These are phyloP conservation scores for Tylopilus subfusipes DNA, from an alignment of 768 basidiomycete genomes.

Conservation along the genomic window DNA sequence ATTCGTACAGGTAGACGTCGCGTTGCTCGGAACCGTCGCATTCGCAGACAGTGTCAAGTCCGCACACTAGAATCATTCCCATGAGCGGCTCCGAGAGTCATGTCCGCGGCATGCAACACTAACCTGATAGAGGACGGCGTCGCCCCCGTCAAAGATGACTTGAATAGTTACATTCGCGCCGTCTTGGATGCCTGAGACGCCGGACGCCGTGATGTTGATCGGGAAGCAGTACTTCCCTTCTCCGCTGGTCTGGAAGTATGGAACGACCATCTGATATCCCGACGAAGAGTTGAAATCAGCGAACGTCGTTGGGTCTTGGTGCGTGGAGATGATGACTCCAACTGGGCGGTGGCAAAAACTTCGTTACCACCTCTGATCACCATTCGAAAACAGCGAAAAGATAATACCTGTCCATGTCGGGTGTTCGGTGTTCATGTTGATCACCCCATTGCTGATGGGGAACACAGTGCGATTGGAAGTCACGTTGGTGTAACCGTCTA, in stretches of 20 bases:
- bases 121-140: slow-evolving; percentile 70
- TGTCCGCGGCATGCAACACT: background rate
- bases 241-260: slow-evolving; percentile 48
- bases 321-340: slow-evolving; percentile 51
- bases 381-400: background rate
- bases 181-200: slow-evolving; percentile 48
- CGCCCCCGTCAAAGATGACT: slow-evolving; percentile 67
- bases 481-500: slow-evolving; percentile 61
- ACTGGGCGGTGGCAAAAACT: slow-evolving; percentile 33
- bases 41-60: slow-evolving; percentile 56
- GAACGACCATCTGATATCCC: slow-evolving; percentile 37
- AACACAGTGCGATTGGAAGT: slow-evolving; percentile 61
- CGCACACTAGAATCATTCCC: background rate
- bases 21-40: slow-evolving; percentile 44
- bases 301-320: slow-evolving; percentile 59
- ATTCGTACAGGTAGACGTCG: slow-evolving; percentile 35
- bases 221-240: slow-evolving; percentile 68
- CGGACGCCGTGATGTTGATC: slow-evolving; percentile 51
- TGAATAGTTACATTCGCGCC: slow-evolving; percentile 76
- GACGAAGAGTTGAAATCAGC: slow-evolving; percentile 52
- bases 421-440: slow-evolving; percentile 66
- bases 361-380: slow-evolving; percentile 1
- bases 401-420: slow-evolving; percentile 50
- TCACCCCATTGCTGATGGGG: slow-evolving; percentile 66
- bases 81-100: slow-evolving; percentile 48